Evolutionary conservation across 805 yeast species (phyloP), one percentile per base, ranked within the genome.

Genomic region (Ogataea trehaloabstinens): DNA sequence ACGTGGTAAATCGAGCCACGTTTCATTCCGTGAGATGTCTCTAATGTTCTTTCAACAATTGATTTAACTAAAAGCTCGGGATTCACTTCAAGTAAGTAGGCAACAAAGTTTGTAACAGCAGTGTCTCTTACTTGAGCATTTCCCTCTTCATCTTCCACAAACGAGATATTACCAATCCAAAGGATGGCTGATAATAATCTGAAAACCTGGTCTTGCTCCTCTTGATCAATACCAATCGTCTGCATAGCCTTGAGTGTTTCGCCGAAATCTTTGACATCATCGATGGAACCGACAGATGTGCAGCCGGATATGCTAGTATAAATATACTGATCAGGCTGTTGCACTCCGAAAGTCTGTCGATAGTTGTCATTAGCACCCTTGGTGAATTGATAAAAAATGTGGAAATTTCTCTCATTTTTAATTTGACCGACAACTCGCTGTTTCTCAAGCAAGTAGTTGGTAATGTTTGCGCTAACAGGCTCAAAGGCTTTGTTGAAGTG

Each of bases 341-440:
- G 98, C 42, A 93, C 80, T 37, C 99, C 99, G 59, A 71, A 90
- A 24, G 66, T 69, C 51, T 85, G 88, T 58, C 95, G 82, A 58
- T 91, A 89, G 40, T 72, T 73, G 27, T 88, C 90, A 11, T 88
- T 78, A 2, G 96, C 95, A 45, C 87, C 86, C 60, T 91, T 93
- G 10, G 97, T 85, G 61, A 86, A 85, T 67, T 93, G 99, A 60
- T 93, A 93, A 60, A 93, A 93, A 41, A 93, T 93, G 61, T 93
- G 99, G 70, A 93, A 93, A 60, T 93, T 93, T 62, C 99, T 78
- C 69, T 93, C 99, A 52, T 85, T 81, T 47, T 78, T 72, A 49
- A 89, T 86, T 63, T 93, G 99, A 24, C 91, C 82, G n/a, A 93
- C 99, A 22, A 93, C 97, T 63, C 99, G 77, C 64, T 88, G 95